phyloP scores from a whole-genome alignment of 2,329 filamentous ascomycete genomes.

The Lojkania enalia region DNA sequence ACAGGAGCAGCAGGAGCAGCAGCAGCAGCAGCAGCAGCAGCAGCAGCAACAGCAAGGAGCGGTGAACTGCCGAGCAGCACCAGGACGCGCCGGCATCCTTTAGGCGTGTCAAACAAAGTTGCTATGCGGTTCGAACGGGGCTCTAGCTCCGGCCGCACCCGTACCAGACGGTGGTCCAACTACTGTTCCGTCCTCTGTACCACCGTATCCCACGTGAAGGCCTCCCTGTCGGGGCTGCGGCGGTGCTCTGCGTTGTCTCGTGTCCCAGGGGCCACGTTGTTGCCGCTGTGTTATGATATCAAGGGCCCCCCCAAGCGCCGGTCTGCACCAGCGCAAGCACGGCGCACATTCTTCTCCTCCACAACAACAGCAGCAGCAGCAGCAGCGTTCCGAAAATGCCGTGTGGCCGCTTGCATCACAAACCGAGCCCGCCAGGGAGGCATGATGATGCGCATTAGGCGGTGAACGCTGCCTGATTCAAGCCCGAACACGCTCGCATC shows the following conservation, averaged over 20 bases:
- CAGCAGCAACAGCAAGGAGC: slow-evolving; percentile 19
- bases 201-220: slow-evolving; percentile 34
- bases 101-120: slow-evolving; percentile 24
- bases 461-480: slow-evolving; percentile 40
- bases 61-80: slow-evolving; percentile 38
- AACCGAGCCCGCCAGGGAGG: slow-evolving; percentile 21
- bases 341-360: background rate
- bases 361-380: slow-evolving; percentile 4
- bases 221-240: slow-evolving; percentile 23
- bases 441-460: slow-evolving; percentile 40
- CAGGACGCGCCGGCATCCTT: slow-evolving; percentile 32
- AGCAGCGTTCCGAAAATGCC: slow-evolving; percentile 18
- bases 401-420: slow-evolving; percentile 31
- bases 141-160: slow-evolving; percentile 39
- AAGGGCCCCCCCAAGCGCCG: slow-evolving; percentile 18
- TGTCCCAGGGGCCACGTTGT: slow-evolving; percentile 38
- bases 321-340: slow-evolving; percentile 13
- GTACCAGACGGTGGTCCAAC: too few species aligned
- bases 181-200: slow-evolving; percentile 9
- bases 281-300: slow-evolving; percentile 19
- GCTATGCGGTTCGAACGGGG: slow-evolving; percentile 28
- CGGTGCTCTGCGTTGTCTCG: slow-evolving; percentile 37
- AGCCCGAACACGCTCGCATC: slow-evolving; percentile 26
- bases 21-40: background rate
- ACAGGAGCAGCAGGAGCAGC: background rate